phyloP scores from a whole-genome alignment of 768 basidiomycete species.

The Rhizopogon sp. region DNA sequence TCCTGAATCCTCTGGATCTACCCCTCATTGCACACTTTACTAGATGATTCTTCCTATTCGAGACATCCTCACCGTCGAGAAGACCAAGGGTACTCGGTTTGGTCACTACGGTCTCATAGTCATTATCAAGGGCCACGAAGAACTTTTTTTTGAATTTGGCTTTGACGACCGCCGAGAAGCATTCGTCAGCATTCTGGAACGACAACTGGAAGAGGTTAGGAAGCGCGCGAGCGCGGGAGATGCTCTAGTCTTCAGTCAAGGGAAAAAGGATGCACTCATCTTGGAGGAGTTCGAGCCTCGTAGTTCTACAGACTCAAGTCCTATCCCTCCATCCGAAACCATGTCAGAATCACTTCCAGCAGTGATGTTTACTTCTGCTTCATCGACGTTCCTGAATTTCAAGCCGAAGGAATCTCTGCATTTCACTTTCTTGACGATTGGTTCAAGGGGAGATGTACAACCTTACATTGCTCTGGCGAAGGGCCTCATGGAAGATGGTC shows the following conservation, averaged over 20 bases:
- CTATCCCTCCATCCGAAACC: constrained; percentile 44
- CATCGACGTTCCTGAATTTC: constrained; percentile 95
- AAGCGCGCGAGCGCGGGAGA: constrained; percentile 44
- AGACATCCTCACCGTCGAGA: constrained; percentile 82
- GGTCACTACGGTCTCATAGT: constrained; percentile 87
- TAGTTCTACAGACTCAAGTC: constrained; percentile 34
- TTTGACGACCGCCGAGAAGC: constrained; percentile 75
- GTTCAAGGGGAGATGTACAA: constrained; percentile 95
- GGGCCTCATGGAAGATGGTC: constrained; percentile 86
- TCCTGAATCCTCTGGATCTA: constrained; percentile 1
- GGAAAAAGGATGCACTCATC: constrained; percentile 68
- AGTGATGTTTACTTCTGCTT: constrained; percentile 96
- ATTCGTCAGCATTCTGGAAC: constrained; percentile 70
- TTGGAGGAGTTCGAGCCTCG: constrained; percentile 79
- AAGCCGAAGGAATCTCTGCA: constrained; percentile 81
- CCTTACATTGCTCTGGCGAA: constrained; percentile 96
- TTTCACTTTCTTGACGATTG: constrained; percentile 95
- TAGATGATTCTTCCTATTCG: constrained; percentile 95
- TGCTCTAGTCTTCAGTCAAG: constrained; percentile 36
- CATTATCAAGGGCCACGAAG: constrained; percentile 93
- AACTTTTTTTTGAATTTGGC: constrained; percentile 93
- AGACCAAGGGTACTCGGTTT: constrained; percentile 82
- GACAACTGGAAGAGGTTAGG: constrained; percentile 73
- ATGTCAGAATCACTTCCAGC: constrained; percentile 73
- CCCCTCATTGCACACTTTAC: not conserved